Evolutionary conservation across 1,284 basidiomycete species (phyloP), one percentile per base, ranked within the genome.

Genomic region (Anthracocystis walkeri): DNA sequence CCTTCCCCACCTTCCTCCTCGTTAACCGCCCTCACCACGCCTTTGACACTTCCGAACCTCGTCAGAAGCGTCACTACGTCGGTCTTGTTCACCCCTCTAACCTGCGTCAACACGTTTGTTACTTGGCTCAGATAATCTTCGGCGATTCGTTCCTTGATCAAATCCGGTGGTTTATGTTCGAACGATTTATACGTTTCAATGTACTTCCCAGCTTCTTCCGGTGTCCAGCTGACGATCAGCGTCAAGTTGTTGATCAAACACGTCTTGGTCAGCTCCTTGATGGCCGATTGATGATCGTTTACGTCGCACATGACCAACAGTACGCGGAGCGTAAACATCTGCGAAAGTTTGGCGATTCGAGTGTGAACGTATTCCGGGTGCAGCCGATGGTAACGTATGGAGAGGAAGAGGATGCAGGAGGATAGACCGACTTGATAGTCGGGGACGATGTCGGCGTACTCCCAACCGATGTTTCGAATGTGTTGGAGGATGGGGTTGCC

Each of bases 331-430:
- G 90, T 92, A 84, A 94, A 99, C 14, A 90, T 89, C 44, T 89
- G 89, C 3, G 91, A 91, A 18, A 99, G 90, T 78, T 91, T 92
- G 80, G 93, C 91, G 65, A 99, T 95, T 4, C 97, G 91, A 48
- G 89, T 89, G 83, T 95, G 92, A 66, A 99, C 92, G 84, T 99
- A 99, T 86, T 99, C 97, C 5, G 97, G 97, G 85, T 99, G 97
- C 18, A 99, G 88, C 27, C 95, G 92, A 82, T 99, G 95, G 79
- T 99, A 99, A 77, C 92, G 92, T 66, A 99, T 86, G 83, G 95
- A 98, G 65, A 84, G 77, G 25, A 83, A 83, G 4, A 84, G 70
- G 7, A 78, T 63, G 45, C 82, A 79, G 16, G 61, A 78, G 2
- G 84, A 61, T 1, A 81, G n/a, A 1, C 82, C 82, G 11, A 84